Conservation (phyloP, 1,139 yeast species). For the Barnettozyma hawaiiensis region DNA sequence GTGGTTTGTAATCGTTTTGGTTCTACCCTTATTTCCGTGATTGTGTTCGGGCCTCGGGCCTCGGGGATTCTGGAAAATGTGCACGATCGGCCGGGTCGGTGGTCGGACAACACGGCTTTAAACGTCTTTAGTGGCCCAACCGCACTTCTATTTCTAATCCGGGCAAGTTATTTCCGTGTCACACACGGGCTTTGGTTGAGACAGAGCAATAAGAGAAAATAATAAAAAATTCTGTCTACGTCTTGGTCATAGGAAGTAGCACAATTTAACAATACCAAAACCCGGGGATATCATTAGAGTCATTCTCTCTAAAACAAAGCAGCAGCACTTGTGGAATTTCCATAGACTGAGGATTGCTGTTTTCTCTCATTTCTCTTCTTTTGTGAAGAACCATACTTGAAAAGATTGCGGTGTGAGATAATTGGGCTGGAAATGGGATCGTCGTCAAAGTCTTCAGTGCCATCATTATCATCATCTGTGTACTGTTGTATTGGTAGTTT, state of each 20-base stretch:
- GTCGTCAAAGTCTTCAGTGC: slow-evolving; percentile 1
- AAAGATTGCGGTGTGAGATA: slow-evolving; percentile 7
- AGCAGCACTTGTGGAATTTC: background rate
- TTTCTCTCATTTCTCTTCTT: background rate
- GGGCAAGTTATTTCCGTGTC: background rate
- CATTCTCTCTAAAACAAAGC: background rate
- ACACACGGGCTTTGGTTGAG: background rate
- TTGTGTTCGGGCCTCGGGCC: background rate
- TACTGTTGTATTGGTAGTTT: background rate
- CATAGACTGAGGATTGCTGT: background rate
- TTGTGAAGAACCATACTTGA: slow-evolving; percentile 3
- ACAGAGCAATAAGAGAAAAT: too few species aligned
- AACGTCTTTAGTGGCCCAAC: background rate
- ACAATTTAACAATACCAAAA: too few species aligned
- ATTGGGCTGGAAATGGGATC: slow-evolving; percentile 13
- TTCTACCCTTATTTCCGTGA: background rate
- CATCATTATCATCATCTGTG: background rate
- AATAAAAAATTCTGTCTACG: too few species aligned
- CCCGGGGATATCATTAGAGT: too few species aligned
- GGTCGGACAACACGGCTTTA: background rate
- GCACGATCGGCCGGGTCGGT: background rate
- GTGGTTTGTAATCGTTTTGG: background rate
- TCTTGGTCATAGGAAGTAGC: too few species aligned
- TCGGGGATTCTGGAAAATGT: background rate
- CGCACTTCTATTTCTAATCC: background rate